phyloP scores from a whole-genome alignment of 768 basidiomycete species.

The Filobasidium floriforme region DNA sequence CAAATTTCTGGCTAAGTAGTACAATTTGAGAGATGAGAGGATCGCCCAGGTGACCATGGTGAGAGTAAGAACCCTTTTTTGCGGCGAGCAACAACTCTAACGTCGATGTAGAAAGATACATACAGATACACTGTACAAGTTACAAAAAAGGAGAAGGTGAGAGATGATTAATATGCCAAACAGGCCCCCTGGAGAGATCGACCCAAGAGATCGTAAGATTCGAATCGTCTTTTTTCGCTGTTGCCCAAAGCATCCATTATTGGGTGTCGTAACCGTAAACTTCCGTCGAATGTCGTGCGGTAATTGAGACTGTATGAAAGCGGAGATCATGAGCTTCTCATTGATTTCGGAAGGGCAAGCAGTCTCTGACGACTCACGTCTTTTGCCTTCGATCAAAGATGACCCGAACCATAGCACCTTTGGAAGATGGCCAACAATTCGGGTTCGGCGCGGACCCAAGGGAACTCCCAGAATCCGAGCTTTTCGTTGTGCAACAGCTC shows the following conservation, averaged over 20 bases:
- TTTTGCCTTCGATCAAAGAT: not conserved
- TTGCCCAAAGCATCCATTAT: conserved; percentile 2
- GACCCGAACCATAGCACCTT: conserved; percentile 7
- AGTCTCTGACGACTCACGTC: not conserved
- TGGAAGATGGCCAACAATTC: conserved; percentile 31
- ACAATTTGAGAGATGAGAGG: not conserved
- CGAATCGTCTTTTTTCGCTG: not conserved
- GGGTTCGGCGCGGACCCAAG: conserved; percentile 37
- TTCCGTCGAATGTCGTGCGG: conserved; percentile 5
- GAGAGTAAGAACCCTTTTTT: not conserved
- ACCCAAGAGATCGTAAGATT: conserved; percentile 5
- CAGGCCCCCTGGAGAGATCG: not conserved
- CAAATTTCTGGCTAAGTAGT: conserved; percentile 3
- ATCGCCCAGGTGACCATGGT: not conserved
- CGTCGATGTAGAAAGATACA: not conserved
- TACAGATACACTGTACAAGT: not conserved
- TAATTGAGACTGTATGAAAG: not conserved
- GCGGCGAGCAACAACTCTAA: conserved; percentile 1
- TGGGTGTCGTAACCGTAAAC: conserved; percentile 8
- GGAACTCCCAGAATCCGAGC: conserved; percentile 44
- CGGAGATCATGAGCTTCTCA: too few species aligned
- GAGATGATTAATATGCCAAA: conserved; percentile 2
- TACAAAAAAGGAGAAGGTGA: not conserved
- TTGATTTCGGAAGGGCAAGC: not conserved
- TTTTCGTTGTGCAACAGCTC: conserved; percentile 70